Percentiles rank a stretch among this genome's conserved stretches.
Conservation (phyloP, 257 asterid species). For the Nicotiana sylvestris region DNA sequence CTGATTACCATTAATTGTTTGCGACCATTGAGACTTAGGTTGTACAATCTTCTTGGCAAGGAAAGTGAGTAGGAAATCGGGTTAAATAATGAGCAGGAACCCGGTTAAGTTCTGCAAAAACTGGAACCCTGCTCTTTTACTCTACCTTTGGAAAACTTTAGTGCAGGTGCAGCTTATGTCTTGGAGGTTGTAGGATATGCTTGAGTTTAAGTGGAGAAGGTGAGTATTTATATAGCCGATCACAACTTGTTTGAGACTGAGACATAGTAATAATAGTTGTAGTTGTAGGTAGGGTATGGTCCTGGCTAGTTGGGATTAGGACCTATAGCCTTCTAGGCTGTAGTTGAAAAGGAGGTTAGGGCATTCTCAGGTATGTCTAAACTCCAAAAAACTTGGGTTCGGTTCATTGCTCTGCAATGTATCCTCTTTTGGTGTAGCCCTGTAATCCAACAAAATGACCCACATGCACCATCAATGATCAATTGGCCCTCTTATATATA, state of each 20-base stretch:
- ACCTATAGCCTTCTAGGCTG: not conserved
- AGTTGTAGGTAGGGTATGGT: not conserved
- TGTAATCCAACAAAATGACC: constrained; percentile 12
- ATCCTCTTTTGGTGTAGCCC: not conserved
- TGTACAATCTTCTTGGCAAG: not conserved
- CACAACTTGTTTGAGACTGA: no score
- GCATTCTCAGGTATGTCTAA: constrained; percentile 9
- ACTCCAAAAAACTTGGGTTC: constrained; percentile 2
- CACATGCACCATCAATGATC: not conserved
- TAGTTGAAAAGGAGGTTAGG: constrained; percentile 4
- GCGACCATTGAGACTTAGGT: not conserved
- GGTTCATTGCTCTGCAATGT: constrained; percentile 5
- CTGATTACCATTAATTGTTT: not conserved
- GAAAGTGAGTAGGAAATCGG: not conserved
- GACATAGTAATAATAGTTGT: no score
- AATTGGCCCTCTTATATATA: constrained; percentile 6
- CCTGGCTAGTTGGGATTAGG: not conserved
- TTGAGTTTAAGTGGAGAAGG: no score
- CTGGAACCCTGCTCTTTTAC: not conserved
- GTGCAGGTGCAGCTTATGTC: not conserved
- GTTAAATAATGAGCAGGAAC: not conserved
- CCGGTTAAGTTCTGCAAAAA: not conserved
- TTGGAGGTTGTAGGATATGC: no score
- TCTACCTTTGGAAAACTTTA: not conserved
- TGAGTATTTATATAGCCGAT: no score